These are phyloP conservation scores for Colletotrichum melonis DNA, from an alignment of 2,329 filamentous ascomycete genomes.

Conservation along the genomic window DNA sequence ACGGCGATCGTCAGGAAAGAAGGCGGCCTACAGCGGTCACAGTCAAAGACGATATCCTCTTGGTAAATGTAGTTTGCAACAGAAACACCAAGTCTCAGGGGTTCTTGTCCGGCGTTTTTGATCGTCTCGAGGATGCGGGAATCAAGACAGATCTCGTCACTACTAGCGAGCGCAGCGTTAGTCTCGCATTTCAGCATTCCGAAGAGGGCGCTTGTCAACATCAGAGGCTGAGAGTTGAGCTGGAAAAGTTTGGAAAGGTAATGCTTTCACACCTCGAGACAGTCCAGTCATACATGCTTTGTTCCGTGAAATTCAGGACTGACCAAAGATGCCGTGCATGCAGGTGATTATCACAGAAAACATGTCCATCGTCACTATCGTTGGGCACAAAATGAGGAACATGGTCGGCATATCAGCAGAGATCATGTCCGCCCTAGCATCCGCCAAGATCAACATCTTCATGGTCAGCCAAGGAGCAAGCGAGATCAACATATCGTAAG, in stretches of 20 bases:
- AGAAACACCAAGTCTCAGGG: slow-evolving; percentile 95
- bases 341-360: slow-evolving; percentile 58
- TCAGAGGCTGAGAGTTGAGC: slow-evolving; percentile 74
- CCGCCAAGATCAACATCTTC: slow-evolving; percentile 34
- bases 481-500: slow-evolving; percentile 97
- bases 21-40: slow-evolving; percentile 90
- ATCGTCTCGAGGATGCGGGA: slow-evolving; percentile 85
- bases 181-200: slow-evolving; percentile 92
- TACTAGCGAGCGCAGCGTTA: slow-evolving; percentile 95
- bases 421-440: slow-evolving; percentile 24
- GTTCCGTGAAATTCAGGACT: accelerated
- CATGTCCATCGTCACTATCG: slow-evolving; percentile 95
- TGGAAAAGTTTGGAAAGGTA: slow-evolving; percentile 86
- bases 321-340: background rate
- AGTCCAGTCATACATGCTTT: too few species aligned
- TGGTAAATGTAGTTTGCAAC: slow-evolving; percentile 98
- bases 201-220: slow-evolving; percentile 71
- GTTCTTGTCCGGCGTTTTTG: slow-evolving; percentile 96
- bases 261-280: slow-evolving; percentile 70
- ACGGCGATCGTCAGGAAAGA: slow-evolving; percentile 11
- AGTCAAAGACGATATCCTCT: slow-evolving; percentile 95
- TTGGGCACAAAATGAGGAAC: slow-evolving; percentile 96
- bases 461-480: slow-evolving; percentile 76
- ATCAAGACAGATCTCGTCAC: slow-evolving; percentile 97
- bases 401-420: slow-evolving; percentile 80